Evolutionary conservation across 805 yeast species (phyloP), one percentile per base, ranked within the genome.

Genomic region (Nakazawaea populi): DNA sequence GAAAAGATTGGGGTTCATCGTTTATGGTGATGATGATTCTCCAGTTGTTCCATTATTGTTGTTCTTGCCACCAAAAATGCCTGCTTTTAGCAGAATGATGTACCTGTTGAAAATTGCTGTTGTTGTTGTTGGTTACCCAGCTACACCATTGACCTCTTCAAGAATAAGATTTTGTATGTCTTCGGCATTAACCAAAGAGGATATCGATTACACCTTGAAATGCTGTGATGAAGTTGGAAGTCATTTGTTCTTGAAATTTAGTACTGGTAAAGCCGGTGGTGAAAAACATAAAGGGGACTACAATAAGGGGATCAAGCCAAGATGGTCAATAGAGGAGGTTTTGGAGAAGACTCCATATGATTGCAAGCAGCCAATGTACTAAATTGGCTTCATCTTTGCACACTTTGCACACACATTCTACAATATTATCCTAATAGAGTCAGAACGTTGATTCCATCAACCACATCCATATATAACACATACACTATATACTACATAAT

Each of bases 51-150:
- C 99, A 35, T 67, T 92, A 54, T 72, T 94, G 64, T 69, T 91
- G 55, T 94, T 86, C 64, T 81, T 89, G 48, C 99, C 99, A 28
- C 83, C 95, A 31, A 92, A 91, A 65, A 89, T 94, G 96, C 95
- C 96, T 29, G 90, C 92, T 0, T 80, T 90, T 55, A 85, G 96
- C 44, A 79, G 96, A 65, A 79, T 82, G 77, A 78, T 92, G 76
- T 79, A 86, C 59, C 81, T 79, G 56, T 74, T 81, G 68, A 87
- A 87, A 48, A 84, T 94, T 54, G 99, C 99, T 3, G 91, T 92
- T 46, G 99, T 94, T 36, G 85, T 92, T 56, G 98, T 92, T 42
- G 97, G 98, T 37, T 94, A 94, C 65, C 99, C 99, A 9, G 99
- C 99, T 1, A 92, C 98, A 0, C 96, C 96, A 36, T 76, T 94